These are phyloP conservation scores for Lecanicillium sp. DNA, from an alignment of 2,329 filamentous ascomycete species.

Conservation along the genomic window DNA sequence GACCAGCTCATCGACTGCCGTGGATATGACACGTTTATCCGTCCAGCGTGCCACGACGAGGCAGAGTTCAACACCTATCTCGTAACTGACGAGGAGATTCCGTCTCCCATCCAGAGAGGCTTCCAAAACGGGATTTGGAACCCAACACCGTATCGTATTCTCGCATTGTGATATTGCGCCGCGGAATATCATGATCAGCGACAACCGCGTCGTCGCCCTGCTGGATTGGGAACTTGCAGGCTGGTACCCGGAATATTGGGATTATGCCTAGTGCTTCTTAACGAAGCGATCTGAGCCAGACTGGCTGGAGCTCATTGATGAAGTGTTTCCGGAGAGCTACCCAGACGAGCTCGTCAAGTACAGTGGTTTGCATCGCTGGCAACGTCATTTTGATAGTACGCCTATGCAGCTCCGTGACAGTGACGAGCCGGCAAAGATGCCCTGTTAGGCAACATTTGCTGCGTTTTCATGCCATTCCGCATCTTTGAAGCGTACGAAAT, in stretches of 20 bases:
- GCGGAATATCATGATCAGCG: slow-evolving; percentile 30
- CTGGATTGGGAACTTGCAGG: slow-evolving; percentile 37
- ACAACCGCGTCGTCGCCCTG: slow-evolving; percentile 28
- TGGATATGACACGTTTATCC: slow-evolving; percentile 1
- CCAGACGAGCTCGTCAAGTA: background rate
- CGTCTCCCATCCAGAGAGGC: slow-evolving; percentile 6
- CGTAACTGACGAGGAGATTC: background rate
- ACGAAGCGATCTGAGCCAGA: too few species aligned
- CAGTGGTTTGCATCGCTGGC: background rate
- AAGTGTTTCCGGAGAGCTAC: background rate
- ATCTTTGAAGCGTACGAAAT: too few species aligned
- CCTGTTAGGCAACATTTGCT: too few species aligned
- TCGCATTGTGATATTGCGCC: slow-evolving; percentile 40
- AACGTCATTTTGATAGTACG: background rate
- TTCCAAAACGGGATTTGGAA: slow-evolving; percentile 6
- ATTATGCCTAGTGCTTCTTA: slow-evolving; percentile 16
- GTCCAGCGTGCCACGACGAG: slow-evolving; percentile 8
- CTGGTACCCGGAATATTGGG: slow-evolving; percentile 33
- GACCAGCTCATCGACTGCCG: slow-evolving; percentile 9
- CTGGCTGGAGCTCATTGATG: background rate
- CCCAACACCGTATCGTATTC: slow-evolving; percentile 25
- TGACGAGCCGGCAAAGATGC: too few species aligned
- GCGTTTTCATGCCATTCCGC: too few species aligned
- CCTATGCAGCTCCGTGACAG: too few species aligned
- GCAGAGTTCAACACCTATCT: slow-evolving; percentile 11